A percentile compares a stretch with the other conserved stretches of the same genome.
phyloP scores from a whole-genome alignment of 495 filamentous ascomycete genomes.

The Astrothelium subdiscretum region DNA sequence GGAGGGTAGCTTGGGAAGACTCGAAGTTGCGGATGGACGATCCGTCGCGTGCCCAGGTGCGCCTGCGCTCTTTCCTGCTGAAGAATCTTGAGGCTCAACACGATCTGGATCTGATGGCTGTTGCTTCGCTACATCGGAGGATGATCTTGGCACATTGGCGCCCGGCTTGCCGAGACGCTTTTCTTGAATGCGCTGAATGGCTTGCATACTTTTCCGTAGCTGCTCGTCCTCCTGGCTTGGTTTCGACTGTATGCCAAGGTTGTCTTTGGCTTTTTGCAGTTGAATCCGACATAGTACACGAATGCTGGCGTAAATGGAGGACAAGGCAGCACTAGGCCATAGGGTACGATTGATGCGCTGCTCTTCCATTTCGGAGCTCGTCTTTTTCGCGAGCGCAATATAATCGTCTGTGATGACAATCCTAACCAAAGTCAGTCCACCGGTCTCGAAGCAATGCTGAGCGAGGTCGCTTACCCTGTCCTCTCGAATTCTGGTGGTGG shows the following conservation, averaged over 20 bases:
- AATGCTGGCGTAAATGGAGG: conserved; percentile 28
- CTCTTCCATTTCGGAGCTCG: conserved; percentile 31
- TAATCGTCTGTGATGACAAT: conserved; percentile 44
- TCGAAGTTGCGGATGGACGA: not conserved
- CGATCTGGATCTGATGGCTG: not conserved
- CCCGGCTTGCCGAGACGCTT: not conserved
- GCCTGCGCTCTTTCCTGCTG: not conserved
- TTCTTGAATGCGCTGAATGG: not conserved
- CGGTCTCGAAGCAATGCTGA: not conserved
- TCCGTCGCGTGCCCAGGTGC: not conserved
- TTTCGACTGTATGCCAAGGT: conserved; percentile 10
- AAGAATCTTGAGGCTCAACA: not conserved
- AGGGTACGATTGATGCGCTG: conserved; percentile 29
- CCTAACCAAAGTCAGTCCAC: conserved; percentile 14
- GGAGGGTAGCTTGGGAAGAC: conserved; percentile 9
- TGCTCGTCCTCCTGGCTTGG: not conserved
- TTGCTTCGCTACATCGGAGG: not conserved
- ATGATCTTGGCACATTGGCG: not conserved
- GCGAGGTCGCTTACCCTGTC: conserved; percentile 38
- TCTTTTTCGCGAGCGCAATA: conserved; percentile 39
- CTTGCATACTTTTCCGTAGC: not conserved
- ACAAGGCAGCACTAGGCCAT: conserved; percentile 31
- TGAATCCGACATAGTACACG: conserved; percentile 20
- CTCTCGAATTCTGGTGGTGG: conserved; percentile 50
- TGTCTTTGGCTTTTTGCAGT: conserved; percentile 18